Evolutionary conservation across 805 yeast species (phyloP).

Genomic region (Hanseniaspora mollemarum): DNA sequence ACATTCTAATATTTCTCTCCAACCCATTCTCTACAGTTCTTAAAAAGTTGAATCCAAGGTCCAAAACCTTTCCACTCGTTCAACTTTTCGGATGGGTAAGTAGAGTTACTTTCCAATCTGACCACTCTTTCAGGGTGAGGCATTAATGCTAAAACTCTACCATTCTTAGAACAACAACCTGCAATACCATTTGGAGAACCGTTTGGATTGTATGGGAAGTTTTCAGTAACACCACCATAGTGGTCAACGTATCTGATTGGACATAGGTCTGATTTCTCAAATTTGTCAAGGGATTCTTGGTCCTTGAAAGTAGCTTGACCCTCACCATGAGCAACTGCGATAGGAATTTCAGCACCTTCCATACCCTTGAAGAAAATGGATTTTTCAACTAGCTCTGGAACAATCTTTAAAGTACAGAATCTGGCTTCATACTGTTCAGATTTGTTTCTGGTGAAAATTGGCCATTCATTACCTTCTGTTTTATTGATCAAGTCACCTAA

Average conservation of each 20-base stretch:
- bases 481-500: constrained; percentile 71
- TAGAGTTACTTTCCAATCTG: constrained; percentile 80
- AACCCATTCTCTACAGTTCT: constrained; percentile 91
- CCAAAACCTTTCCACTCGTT: constrained; percentile 70
- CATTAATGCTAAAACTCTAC: constrained; percentile 96
- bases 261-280: constrained; percentile 43
- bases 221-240: constrained; percentile 71
- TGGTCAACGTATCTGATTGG: constrained; percentile 81
- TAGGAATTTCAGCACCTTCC: constrained; percentile 89
- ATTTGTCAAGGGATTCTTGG: constrained; percentile 36
- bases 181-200: constrained; percentile 91
- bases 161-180: constrained; percentile 80
- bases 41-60: constrained; percentile 90
- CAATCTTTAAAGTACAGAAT: constrained; percentile 35
- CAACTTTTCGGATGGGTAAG: constrained; percentile 59
- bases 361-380: constrained; percentile 74
- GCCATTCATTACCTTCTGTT: constrained; percentile 85
- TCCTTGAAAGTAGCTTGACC: constrained; percentile 71
- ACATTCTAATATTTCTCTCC: constrained; percentile 27
- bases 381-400: constrained; percentile 52
- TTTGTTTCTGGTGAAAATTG: constrained; percentile 77
- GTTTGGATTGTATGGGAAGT: constrained; percentile 89
- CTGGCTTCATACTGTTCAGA: constrained; percentile 97
- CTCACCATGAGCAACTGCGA: constrained; percentile 98
- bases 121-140: constrained; percentile 97